Evolutionary conservation across 2,329 filamentous ascomycete species (phyloP).

Genomic region (Sporothrix humicola): DNA sequence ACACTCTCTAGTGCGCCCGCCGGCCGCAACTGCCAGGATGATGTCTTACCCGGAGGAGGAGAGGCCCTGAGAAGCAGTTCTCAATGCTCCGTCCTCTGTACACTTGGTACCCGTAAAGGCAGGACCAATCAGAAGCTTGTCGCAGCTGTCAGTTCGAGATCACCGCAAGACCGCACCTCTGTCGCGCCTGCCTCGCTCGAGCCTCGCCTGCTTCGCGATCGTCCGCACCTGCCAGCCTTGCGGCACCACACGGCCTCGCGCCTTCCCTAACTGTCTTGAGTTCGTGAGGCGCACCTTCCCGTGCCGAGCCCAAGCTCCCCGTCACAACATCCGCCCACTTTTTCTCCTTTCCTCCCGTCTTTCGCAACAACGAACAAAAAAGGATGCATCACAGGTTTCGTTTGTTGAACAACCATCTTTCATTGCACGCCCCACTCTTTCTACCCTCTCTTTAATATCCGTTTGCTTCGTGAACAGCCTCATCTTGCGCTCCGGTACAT

Average conservation of each 20-base stretch:
- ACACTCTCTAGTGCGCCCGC: neutral
- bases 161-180: neutral
- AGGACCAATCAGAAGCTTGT: neutral
- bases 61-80: neutral
- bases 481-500: too few species aligned
- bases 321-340: neutral
- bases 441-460: neutral
- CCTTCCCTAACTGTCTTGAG: neutral
- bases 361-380: neutral
- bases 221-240: conserved; percentile 21
- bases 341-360: neutral
- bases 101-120: neutral
- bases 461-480: too few species aligned
- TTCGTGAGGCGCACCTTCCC: neutral
- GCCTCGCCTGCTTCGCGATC: neutral
- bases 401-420: neutral
- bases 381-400: neutral
- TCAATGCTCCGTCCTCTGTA: neutral
- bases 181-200: conserved; percentile 4
- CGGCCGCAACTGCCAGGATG: conserved; percentile 4
- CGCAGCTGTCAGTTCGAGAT: neutral
- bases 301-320: neutral
- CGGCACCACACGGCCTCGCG: neutral
- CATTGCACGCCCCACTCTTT: neutral
- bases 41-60: conserved; percentile 5